Evolutionary conservation across 1,284 basidiomycete genomes (phyloP), one percentile per base, ranked within the genome.

Genomic region (Cystobasidiaceae sp.): DNA sequence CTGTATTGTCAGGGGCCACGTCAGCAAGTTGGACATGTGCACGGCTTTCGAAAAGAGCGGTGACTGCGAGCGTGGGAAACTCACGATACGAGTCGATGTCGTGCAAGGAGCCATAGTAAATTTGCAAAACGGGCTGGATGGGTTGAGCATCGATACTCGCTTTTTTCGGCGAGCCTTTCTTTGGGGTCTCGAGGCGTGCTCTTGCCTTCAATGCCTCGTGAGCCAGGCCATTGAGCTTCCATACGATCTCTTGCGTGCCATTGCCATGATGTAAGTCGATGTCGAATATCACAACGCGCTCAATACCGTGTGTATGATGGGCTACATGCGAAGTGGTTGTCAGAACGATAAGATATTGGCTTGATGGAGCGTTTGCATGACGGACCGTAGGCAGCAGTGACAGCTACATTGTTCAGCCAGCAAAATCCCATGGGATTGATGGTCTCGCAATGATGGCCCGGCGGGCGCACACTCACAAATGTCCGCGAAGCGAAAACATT

Each of bases 261-360:
- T 97, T 94, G 7, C 91, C 89, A 70, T 62, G 93, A 77, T 97
- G 93, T 5, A 97, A 80, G 77, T 97, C 93, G 68, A 97, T 92
- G 74, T 97, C 94, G 48, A 97, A 83, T 54, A 97, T 87, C 34
- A 94, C 83, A 0, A 90, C 82, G 28, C 90, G 85, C 49, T 87
- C 85, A 55, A 96, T 81, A 4, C 83, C 82, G 49, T 51, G 21
- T 51, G 21, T 13, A 15, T 11, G 27, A 34, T 9, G 17, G 13
- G 49, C 32, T 23, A 51, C 13, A 28, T 51, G 44, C 21, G 55
- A 97, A 87, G n/a, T n/a, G n/a, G n/a, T n/a, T n/a, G n/a, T n/a
- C n/a, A n/a, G n/a, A n/a, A n/a, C n/a, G 39, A 93, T n/a, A n/a
- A n/a, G n/a, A n/a, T n/a, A n/a, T n/a, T 82, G 0, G 89, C 82